A percentile compares a stretch with the other conserved stretches of the same genome.
Conservation (phyloP, 192 early-diverging fungal species). For the Coemansia sp. region DNA sequence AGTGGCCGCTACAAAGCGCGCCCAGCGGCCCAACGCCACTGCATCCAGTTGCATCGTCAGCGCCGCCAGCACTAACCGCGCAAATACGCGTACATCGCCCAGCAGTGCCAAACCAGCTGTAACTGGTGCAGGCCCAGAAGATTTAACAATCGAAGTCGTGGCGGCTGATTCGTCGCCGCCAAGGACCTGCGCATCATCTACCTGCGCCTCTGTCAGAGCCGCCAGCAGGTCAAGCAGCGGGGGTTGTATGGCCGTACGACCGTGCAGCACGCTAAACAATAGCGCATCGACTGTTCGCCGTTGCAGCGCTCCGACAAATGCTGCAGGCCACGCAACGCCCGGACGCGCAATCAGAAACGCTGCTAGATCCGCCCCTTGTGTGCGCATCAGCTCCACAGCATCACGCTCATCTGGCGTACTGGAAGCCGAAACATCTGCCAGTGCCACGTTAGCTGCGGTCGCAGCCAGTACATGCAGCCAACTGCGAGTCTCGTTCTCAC, state of each 20-base stretch:
- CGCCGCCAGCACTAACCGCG: conserved; percentile 34
- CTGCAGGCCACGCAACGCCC: conserved; percentile 23
- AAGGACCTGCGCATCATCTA: not conserved
- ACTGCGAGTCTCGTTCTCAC: not conserved
- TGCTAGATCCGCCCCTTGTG: conserved; percentile 25
- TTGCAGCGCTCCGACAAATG: conserved; percentile 16
- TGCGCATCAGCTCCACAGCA: conserved; percentile 19
- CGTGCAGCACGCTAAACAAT: conserved; percentile 31
- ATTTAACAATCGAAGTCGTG: no score
- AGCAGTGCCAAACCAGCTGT: not conserved
- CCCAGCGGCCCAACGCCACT: conserved; percentile 39
- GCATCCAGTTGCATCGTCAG: conserved; percentile 37
- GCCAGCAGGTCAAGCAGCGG: conserved; percentile 37
- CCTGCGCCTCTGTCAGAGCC: conserved; percentile 12
- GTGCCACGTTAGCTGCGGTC: conserved; percentile 23
- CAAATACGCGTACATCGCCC: conserved; percentile 9
- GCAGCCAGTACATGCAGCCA: conserved; percentile 29
- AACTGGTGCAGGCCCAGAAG: not conserved
- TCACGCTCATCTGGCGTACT: not conserved
- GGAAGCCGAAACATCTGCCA: conserved; percentile 22
- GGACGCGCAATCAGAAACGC: conserved; percentile 12
- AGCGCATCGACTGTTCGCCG: conserved; percentile 28
- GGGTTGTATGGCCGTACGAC: conserved; percentile 25
- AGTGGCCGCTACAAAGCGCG: conserved; percentile 9
- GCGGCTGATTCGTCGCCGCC: not conserved